Base-by-base conservation (phyloP, 1,284 basidiomycete genomes). In the Exobasidium cylindrosporum region DNA sequence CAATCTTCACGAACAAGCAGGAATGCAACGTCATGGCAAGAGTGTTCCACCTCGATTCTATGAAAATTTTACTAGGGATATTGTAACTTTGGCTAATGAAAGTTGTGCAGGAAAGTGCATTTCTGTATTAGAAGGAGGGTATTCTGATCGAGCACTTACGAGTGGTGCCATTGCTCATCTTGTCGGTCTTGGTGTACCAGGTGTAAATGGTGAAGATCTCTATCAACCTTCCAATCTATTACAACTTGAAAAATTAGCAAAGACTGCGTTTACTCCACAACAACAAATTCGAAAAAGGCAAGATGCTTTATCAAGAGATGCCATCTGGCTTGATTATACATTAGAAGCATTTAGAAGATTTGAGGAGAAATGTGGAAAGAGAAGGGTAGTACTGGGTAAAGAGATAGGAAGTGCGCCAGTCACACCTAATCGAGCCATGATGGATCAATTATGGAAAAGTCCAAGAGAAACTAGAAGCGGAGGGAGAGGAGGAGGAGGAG, bases 111-210 rank as follows among this genome's bases (percentile, higher is more conserved):
- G 92, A 0, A 86, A 88, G 55, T 75, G 96, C 0, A 83, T 97
- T 24, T 92, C 90, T 66, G 88, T 97, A 0, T 85, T 98, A 0
- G 95, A 98, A 81, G 94, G 94, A 0, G 95, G 94, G 0, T 97
- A 98, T 76, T 91, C 90, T 69, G 93, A 97, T 77, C 85, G 89
- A 6, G 79, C 80, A 2, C 82, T 97, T 56, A 87, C 84, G 13
- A 91, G 89, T 66, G 93, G 70, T 17, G 66, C 73, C 1, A 43
- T 77, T n/a, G 73, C 73, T 10, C 75, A 76, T 28, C 61, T 76
- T 6, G 69, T 62, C 3, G 76, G 67, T 2, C 58, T 78, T 1
- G 53, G 23, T 23, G 44, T 35, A 4, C 5, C n/a, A 55, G 28
- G 32, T 14, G 31, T 21, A 23, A 55, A 14, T 3, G 30, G 28